Evolutionary conservation across 192 early-diverging fungal genomes (phyloP), one percentile per base, ranked within the genome.

Genomic region (Nowakowskiella sp.): DNA sequence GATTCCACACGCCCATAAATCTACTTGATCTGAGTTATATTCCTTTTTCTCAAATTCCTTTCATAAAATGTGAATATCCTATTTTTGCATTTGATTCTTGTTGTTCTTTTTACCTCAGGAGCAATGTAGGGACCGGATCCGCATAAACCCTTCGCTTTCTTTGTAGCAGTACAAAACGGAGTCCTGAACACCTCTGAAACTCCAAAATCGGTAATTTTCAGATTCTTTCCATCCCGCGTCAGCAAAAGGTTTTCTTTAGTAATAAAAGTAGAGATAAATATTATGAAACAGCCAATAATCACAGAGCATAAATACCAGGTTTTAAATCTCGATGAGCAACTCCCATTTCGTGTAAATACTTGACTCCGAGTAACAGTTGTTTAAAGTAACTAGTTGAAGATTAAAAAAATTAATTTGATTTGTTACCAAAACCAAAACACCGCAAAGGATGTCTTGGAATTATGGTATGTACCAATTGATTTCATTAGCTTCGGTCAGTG

Each of bases 201-300:
- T 42, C 95, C 95, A 80, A 97, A 98, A 76, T 98, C 94, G 6
- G 94, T 91, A 64, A 98, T 91, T 67, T 98, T 98, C 51, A 98
- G 59, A n/a, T 68, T 73, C n/a, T 77, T 81, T 55, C 84, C 82
- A 19, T 76, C 60, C 2, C 67, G 72, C 54, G 90, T 88, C 57
- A 98, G 66, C 10, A 98, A 71, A 27, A 96, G 51, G 69, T 98
- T 98, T 68, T 98, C 90, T n/a, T n/a, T n/a, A n/a, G n/a, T n/a
- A n/a, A n/a, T 21, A 84, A 3, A 51, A 54, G 1, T 1, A 64
- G n/a, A 42, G 6, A 22, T 65, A 5, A 49, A 23, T 19, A 13
- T 1, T 26, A 10, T 22, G n/a, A 55, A 25, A 34, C 0, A 19
- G 53, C 13, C 25, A 58, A 9, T 47, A 25, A 23, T 61, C 13